Base-by-base conservation (phyloP, 441 rosid species). In the Daphne laureola region DNA sequence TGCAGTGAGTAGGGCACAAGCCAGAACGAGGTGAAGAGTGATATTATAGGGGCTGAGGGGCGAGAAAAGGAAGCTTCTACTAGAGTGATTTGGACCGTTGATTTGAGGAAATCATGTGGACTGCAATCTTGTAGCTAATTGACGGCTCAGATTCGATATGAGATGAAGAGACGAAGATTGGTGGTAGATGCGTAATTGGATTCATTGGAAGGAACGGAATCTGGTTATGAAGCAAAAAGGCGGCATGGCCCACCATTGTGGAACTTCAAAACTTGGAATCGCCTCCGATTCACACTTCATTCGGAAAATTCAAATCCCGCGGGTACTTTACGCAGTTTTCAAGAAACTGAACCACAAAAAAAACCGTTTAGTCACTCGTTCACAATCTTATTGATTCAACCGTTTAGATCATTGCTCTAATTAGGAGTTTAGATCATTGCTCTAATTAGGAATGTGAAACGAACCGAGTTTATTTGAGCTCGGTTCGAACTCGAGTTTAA, bases 1-100 rank as follows among this genome's bases (percentile, higher is more conserved):
- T 53, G 62, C 58, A 87, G 73, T 80, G 77, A 67, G 84, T n/a
- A 0, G 54, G 60, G 53, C 86, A 79, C 88, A 67, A 81, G 80
- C 75, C 5, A 7, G 4, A 35, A 8, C 3, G 25, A 21, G 49
- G 38, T 11, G 63, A 17, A 46, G 59, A 65, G 4, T 9, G n/a
- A 31, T 5, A 1, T 5, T 66, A 69, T 69, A 72, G 55, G 66
- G 54, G 41, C 1, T 31, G 2, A 18, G 50, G 35, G 8, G 2
- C 35, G 57, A 61, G 66, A 16, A 46, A 43, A 57, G 17, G 84
- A 77, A 70, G 57, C 70, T 77, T 86, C 86, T 66, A 49, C 81
- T 67, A 73, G 18, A 48, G 64, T 57, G 17, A 6, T 23, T 14
- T 21, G 5, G 27, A 57, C 81, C 90, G 87, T 77, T 14, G 11